phyloP scores from a whole-genome alignment of 2,329 filamentous ascomycete genomes.

The Monilinia vaccinii-corymbosi region DNA sequence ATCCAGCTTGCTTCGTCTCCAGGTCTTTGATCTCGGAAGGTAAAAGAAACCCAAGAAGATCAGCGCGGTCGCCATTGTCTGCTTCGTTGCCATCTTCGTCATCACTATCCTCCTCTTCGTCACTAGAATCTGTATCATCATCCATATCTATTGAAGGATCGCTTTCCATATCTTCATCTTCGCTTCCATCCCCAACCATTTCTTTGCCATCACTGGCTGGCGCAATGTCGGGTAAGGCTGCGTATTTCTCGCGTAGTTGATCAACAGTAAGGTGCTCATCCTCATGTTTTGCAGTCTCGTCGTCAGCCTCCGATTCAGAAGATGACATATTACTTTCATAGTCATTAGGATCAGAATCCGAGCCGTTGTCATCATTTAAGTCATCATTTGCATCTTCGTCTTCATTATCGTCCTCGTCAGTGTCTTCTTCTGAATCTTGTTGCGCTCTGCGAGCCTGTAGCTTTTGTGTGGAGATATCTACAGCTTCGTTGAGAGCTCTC shows the following conservation, averaged over 20 bases:
- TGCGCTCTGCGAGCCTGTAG: slow-evolving; percentile 51
- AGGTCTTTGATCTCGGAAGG: slow-evolving; percentile 30
- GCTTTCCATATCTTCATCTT: slow-evolving; percentile 22
- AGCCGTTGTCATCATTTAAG: slow-evolving; percentile 30
- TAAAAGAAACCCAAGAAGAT: slow-evolving; percentile 28
- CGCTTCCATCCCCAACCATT: slow-evolving; percentile 22
- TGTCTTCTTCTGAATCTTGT: slow-evolving; percentile 37
- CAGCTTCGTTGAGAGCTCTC: slow-evolving; percentile 64
- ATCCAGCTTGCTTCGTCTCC: slow-evolving; percentile 18
- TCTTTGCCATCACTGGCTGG: slow-evolving; percentile 27
- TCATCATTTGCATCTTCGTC: slow-evolving; percentile 23
- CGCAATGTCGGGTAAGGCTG: slow-evolving; percentile 44
- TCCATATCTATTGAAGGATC: slow-evolving; percentile 19
- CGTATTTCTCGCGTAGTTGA: slow-evolving; percentile 60
- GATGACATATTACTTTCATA: slow-evolving; percentile 53
- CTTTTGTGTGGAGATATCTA: slow-evolving; percentile 61
- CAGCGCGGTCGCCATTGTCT: slow-evolving; percentile 31
- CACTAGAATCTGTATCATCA: slow-evolving; percentile 39
- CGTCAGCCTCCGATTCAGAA: slow-evolving; percentile 50
- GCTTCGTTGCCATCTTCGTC: slow-evolving; percentile 33
- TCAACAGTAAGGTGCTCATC: slow-evolving; percentile 62
- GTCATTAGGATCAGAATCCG: slow-evolving; percentile 30
- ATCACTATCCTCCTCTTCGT: slow-evolving; percentile 54
- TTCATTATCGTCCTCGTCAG: slow-evolving; percentile 33
- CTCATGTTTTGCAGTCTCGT: slow-evolving; percentile 38